phyloP scores from a whole-genome alignment of 1,284 basidiomycete species.

The Exsudoporus floridanus region DNA sequence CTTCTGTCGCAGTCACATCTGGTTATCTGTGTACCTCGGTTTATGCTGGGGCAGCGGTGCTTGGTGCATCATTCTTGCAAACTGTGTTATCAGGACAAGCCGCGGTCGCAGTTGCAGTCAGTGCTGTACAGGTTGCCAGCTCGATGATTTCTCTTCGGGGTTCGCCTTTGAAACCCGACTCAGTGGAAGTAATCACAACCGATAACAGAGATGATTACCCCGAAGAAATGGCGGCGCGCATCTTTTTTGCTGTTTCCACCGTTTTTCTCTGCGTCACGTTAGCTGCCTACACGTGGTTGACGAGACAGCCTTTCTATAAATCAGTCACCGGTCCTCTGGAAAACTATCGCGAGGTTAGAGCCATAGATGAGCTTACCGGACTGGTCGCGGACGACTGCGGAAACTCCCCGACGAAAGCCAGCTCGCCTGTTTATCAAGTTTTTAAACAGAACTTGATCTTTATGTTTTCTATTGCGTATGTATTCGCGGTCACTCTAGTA shows the following conservation, averaged over 20 bases:
- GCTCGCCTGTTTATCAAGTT: constrained; percentile 50
- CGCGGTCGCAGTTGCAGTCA: constrained; percentile 72
- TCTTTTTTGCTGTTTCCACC: constrained; percentile 72
- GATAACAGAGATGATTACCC: constrained; percentile 40
- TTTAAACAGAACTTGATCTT: constrained; percentile 65
- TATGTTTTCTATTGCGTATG: constrained; percentile 73
- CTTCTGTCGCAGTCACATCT: constrained; percentile 54
- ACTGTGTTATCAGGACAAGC: constrained; percentile 75
- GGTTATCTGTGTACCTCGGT: constrained; percentile 71
- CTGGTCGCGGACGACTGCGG: constrained; percentile 35
- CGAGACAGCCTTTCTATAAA: constrained; percentile 57
- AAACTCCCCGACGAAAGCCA: constrained; percentile 32
- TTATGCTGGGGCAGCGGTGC: constrained; percentile 69
- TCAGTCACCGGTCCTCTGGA: constrained; percentile 47
- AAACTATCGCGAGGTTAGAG: constrained; percentile 21
- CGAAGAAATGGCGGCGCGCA: constrained; percentile 63
- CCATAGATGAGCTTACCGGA: constrained; percentile 35
- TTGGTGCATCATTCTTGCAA: constrained; percentile 68
- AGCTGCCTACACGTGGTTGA: constrained; percentile 54
- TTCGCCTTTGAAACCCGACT: constrained; percentile 32
- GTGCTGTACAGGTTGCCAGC: constrained; percentile 68
- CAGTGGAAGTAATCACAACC: background rate
- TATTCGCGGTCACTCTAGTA: constrained; percentile 80
- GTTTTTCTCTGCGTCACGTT: constrained; percentile 57
- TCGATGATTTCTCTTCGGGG: constrained; percentile 54